Percentiles rank a stretch among this genome's conserved stretches.
Evolutionary conservation across 768 basidiomycete genomes (phyloP).

Genomic region (Boletus edulis): DNA sequence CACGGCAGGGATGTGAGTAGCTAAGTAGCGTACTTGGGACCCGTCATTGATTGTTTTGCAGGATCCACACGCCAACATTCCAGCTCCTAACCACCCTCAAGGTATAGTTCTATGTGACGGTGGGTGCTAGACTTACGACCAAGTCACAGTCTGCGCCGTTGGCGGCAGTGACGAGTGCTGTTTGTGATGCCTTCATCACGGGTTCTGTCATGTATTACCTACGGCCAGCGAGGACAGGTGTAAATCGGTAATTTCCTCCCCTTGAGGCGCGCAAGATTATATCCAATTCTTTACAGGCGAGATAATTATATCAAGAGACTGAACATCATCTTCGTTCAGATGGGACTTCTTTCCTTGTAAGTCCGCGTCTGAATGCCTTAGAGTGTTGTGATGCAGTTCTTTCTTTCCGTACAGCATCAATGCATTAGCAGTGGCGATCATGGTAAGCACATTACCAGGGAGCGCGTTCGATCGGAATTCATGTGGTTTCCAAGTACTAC

Average conservation of each 20-base stretch:
- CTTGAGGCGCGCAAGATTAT: neutral
- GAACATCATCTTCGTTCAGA: no score
- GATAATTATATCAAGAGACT: constrained; percentile 9
- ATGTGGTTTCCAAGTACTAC: constrained; percentile 13
- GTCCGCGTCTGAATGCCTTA: no score
- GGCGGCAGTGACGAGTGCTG: constrained; percentile 12
- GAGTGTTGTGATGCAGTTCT: neutral
- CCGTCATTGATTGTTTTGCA: neutral
- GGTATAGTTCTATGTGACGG: neutral
- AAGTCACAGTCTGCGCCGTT: constrained; percentile 5
- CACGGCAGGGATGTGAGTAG: constrained; percentile 5
- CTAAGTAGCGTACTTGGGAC: no score
- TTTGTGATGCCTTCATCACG: constrained; percentile 23
- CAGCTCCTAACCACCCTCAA: neutral
- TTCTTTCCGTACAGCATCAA: constrained; percentile 4
- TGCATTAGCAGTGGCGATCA: constrained; percentile 3
- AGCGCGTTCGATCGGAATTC: neutral
- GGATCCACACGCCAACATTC: constrained; percentile 9
- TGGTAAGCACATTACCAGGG: constrained; percentile 5
- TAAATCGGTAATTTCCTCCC: no score
- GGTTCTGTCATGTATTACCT: constrained; percentile 5
- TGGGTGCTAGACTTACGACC: neutral
- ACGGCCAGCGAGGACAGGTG: no score
- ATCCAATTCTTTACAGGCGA: neutral
- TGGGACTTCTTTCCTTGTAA: no score